These are phyloP conservation scores for Nosema granulosis DNA, from an alignment of 371 early-diverging fungal species.

Conservation along the genomic window DNA sequence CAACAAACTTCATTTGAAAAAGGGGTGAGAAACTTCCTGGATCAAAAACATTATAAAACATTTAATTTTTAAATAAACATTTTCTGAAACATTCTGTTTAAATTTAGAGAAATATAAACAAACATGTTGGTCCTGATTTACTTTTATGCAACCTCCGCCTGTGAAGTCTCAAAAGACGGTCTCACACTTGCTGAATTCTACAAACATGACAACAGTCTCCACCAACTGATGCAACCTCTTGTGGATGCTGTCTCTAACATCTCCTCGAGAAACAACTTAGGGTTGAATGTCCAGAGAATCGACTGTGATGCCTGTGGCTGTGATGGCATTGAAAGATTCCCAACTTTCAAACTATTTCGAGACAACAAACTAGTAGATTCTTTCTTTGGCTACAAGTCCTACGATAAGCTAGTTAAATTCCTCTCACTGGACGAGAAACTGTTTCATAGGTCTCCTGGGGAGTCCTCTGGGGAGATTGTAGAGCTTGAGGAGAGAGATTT, in stretches of 20 bases:
- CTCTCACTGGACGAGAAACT: conserved; percentile 42
- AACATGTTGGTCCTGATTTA: too few relatives aligned
- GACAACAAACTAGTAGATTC: conserved; percentile 46
- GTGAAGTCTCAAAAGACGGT: neutral
- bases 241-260: conserved; percentile 49
- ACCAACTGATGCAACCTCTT: conserved; percentile 41
- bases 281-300: conserved; percentile 49
- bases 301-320: conserved; percentile 62
- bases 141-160: too few relatives aligned
- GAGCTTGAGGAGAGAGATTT: conserved; percentile 59
- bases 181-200: neutral
- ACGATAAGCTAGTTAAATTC: conserved; percentile 47
- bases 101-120: too few relatives aligned
- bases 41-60: too few relatives aligned
- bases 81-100: too few relatives aligned
- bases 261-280: conserved; percentile 23
- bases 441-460: too few relatives aligned
- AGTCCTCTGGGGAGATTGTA: conserved; percentile 14
- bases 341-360: conserved; percentile 60
- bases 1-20: neutral
- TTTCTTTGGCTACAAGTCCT: conserved; percentile 41
- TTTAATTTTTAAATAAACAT: too few relatives aligned
- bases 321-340: conserved; percentile 57
- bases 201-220: neutral
- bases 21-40: neutral